phyloP scores from a whole-genome alignment of 192 early-diverging fungal genomes.

The Dimargaris cristalligena region DNA sequence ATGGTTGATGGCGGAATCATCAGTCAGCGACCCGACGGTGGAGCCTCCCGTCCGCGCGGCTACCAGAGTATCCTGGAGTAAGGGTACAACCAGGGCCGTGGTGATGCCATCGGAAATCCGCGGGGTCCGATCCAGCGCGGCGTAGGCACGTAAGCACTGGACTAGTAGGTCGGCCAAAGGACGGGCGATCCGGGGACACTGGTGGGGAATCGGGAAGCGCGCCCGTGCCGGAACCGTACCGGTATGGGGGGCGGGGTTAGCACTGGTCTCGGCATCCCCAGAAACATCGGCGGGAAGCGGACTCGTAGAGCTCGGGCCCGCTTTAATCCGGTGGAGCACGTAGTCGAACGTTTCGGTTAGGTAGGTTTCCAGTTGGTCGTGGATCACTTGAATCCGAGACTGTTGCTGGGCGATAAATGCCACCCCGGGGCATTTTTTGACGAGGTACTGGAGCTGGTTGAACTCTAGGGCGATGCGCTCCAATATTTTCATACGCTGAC shows the following conservation, averaged over 20 bases:
- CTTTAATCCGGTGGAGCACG: neutral
- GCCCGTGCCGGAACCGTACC: neutral
- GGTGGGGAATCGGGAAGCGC: neutral
- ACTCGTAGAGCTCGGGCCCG: neutral
- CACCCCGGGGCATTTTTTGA: neutral
- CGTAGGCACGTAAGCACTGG: constrained; percentile 9
- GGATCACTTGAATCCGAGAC: neutral
- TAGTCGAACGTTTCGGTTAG: neutral
- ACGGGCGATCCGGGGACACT: neutral
- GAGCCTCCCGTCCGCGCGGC: too few relatives aligned
- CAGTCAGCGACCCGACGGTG: neutral
- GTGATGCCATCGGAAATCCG: neutral
- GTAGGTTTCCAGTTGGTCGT: neutral
- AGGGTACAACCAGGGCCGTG: neutral
- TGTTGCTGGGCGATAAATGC: neutral
- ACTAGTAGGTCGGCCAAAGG: neutral
- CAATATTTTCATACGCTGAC: neutral
- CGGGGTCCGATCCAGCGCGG: neutral
- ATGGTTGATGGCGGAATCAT: neutral
- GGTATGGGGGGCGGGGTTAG: neutral
- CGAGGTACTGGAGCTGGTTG: constrained; percentile 1
- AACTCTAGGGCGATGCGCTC: constrained; percentile 10
- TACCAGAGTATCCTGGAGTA: neutral
- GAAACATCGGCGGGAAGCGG: neutral
- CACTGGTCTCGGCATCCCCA: neutral